phyloP scores from a whole-genome alignment of 1,284 basidiomycete genomes.

The Ganoderma lingzhi region DNA sequence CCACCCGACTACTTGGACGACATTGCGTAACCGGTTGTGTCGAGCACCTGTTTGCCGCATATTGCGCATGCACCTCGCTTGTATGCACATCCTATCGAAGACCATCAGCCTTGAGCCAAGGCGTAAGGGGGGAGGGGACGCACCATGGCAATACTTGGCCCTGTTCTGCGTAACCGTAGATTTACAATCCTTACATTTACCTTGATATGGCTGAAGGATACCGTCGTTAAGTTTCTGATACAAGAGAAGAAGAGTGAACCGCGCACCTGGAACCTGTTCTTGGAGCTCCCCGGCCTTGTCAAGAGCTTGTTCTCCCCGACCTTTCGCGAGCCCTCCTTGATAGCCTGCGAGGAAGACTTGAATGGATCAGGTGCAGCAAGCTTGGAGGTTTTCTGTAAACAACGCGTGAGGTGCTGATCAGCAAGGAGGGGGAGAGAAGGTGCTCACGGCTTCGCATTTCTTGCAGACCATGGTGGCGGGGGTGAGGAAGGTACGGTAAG shows the following conservation, averaged over 20 bases:
- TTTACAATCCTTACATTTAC: conserved; percentile 86
- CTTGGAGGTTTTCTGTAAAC: conserved; percentile 77
- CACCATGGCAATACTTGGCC: conserved; percentile 88
- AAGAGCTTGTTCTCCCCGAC: conserved; percentile 84
- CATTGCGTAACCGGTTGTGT: conserved; percentile 84
- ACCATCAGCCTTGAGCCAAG: conserved; percentile 15
- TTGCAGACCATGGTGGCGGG: conserved; percentile 72
- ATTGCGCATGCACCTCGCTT: conserved; percentile 86
- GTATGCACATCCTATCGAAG: conserved; percentile 76
- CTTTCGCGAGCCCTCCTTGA: conserved; percentile 81
- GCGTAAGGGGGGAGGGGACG: conserved; percentile 29
- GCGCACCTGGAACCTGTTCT: conserved; percentile 75
- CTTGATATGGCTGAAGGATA: conserved; percentile 72
- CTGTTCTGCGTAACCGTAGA: conserved; percentile 81
- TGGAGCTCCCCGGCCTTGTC: conserved; percentile 63
- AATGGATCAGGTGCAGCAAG: conserved; percentile 86
- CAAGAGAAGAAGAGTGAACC: conserved; percentile 24
- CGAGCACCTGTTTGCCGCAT: conserved; percentile 84
- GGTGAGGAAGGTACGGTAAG: conserved; percentile 10
- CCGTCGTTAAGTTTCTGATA: conserved; percentile 11
- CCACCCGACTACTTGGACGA: conserved; percentile 66
- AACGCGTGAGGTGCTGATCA: neutral
- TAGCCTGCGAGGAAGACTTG: conserved; percentile 70
- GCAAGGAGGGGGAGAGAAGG: neutral
- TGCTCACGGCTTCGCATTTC: conserved; percentile 73